These are phyloP conservation scores for Capsicum pubescens DNA, from an alignment of 257 asterid genomes.

Conservation along the genomic window DNA sequence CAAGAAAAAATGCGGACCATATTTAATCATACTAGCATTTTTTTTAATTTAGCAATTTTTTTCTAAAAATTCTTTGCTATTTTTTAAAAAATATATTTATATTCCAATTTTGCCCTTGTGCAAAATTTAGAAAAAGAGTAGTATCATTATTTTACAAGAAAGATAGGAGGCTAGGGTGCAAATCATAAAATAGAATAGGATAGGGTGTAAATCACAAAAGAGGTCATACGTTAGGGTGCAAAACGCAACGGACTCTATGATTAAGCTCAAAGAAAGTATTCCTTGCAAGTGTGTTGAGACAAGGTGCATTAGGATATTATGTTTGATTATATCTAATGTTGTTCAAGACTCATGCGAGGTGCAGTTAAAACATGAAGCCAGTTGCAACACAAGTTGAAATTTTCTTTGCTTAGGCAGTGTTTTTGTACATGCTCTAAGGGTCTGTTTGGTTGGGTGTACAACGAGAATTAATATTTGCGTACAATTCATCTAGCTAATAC, in stretches of 20 bases:
- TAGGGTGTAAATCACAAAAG: too few relatives aligned
- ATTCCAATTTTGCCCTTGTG: too few relatives aligned
- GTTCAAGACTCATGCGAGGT: neutral
- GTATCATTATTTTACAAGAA: too few relatives aligned
- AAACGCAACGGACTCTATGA: neutral
- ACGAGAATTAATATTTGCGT: neutral
- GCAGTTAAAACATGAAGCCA: neutral
- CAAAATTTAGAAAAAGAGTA: too few relatives aligned
- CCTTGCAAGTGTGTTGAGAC: neutral
- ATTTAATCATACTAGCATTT: too few relatives aligned
- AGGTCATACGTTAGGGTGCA: too few relatives aligned
- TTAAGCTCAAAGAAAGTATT: conserved; percentile 4
- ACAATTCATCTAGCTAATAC: neutral
- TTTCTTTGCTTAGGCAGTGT: neutral
- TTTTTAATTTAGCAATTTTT: too few relatives aligned
- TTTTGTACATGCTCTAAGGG: neutral
- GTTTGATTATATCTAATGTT: neutral
- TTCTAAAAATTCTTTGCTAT: too few relatives aligned
- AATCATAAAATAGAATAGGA: too few relatives aligned
- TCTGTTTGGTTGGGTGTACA: neutral
- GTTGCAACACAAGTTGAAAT: neutral
- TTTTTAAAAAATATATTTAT: too few relatives aligned
- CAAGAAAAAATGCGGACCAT: too few relatives aligned
- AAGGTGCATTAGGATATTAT: neutral
- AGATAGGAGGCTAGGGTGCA: too few relatives aligned